phyloP scores from a whole-genome alignment of 441 rosid species.

The Eruca vesicaria region DNA sequence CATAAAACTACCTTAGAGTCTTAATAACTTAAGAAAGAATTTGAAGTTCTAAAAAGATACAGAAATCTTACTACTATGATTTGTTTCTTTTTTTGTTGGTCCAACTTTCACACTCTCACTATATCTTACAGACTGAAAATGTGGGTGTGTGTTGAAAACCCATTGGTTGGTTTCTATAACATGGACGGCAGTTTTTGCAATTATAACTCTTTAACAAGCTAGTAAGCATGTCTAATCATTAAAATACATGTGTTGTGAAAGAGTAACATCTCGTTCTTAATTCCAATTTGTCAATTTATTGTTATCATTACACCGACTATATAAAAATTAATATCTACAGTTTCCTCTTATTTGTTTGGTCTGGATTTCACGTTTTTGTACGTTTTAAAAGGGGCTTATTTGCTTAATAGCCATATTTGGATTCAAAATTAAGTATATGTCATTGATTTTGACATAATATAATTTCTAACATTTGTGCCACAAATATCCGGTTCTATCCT shows the following conservation, averaged over 20 bases:
- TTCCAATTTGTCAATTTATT: not conserved
- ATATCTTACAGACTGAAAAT: conserved; percentile 2
- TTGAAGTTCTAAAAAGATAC: not conserved
- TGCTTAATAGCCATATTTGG: too few species aligned
- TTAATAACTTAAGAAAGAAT: too few species aligned
- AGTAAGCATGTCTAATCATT: conserved; percentile 8
- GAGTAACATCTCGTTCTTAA: not conserved
- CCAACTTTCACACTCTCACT: conserved; percentile 2
- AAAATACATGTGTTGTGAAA: conserved; percentile 10
- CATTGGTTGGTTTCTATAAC: conserved; percentile 24
- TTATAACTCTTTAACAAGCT: not conserved
- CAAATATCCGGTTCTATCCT: too few species aligned
- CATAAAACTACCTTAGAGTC: too few species aligned
- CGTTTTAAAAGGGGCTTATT: too few species aligned
- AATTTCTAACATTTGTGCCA: too few species aligned
- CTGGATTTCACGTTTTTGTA: conserved; percentile 4
- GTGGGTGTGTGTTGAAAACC: not conserved
- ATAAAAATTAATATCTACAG: not conserved
- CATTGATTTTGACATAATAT: too few species aligned
- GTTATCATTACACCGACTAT: not conserved
- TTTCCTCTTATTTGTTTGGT: not conserved
- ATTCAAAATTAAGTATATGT: too few species aligned
- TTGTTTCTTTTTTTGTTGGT: not conserved
- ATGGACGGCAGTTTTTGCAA: conserved; percentile 20
- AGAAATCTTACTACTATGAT: not conserved